Conservation (phyloP, 2,329 filamentous ascomycete species). For the Fusarium concolor region DNA sequence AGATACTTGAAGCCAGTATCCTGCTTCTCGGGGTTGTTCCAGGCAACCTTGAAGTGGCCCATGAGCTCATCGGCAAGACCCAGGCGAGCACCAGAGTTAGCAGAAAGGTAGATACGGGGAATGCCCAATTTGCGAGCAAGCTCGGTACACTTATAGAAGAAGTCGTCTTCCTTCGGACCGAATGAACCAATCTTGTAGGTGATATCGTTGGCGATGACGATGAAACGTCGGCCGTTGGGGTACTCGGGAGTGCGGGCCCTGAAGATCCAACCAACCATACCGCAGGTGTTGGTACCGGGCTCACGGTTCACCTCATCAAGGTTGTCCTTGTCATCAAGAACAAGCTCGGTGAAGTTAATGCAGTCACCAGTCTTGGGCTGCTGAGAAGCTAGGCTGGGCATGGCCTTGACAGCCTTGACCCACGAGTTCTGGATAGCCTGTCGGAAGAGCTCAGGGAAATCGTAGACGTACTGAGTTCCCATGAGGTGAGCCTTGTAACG, state of each 20-base stretch:
- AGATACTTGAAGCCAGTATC: conserved; percentile 96
- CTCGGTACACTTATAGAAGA: conserved; percentile 99
- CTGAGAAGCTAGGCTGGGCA: conserved; percentile 79
- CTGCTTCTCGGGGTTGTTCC: conserved; percentile 86
- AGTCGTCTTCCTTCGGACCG: conserved; percentile 94
- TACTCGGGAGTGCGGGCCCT: conserved; percentile 97
- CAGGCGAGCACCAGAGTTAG: conserved; percentile 97
- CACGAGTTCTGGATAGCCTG: conserved; percentile 98
- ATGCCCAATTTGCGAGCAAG: conserved; percentile 93
- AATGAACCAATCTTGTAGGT: conserved; percentile 99
- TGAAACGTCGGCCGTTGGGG: conserved; percentile 88
- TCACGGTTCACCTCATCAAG: conserved; percentile 94
- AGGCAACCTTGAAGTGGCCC: conserved; percentile 95
- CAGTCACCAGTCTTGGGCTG: conserved; percentile 89
- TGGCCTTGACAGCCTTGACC: conserved; percentile 78
- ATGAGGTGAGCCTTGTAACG: conserved; percentile 99
- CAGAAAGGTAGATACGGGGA: conserved; percentile 96
- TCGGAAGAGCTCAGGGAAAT: conserved; percentile 99
- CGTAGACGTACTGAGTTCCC: conserved; percentile 99
- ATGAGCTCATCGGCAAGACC: conserved; percentile 97
- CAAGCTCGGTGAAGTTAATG: conserved; percentile 92
- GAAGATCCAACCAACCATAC: conserved; percentile 99
- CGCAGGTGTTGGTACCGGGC: conserved; percentile 92
- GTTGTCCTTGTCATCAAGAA: conserved; percentile 93
- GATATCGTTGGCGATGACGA: conserved; percentile 98